Percentiles rank a stretch among this genome's conserved stretches.
These are phyloP conservation scores for Orobanche coerulescens DNA, from an alignment of 257 asterid genomes.

Conservation along the genomic window DNA sequence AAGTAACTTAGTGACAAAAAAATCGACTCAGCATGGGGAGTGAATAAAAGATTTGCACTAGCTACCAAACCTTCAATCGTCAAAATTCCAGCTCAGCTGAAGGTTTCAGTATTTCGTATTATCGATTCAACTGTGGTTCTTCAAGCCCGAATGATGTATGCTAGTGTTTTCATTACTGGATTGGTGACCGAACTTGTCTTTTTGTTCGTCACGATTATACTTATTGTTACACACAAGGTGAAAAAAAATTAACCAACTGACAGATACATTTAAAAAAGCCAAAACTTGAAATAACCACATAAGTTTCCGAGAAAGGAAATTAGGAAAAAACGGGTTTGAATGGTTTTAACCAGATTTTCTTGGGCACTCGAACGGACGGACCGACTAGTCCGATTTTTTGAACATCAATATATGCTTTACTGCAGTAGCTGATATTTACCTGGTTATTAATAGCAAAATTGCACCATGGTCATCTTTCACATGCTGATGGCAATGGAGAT, in stretches of 20 bases:
- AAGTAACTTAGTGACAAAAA: not conserved
- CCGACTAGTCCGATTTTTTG: not conserved
- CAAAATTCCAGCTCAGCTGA: slow-evolving; percentile 5
- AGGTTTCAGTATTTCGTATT: not conserved
- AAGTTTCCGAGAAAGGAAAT: not conserved
- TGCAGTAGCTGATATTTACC: slow-evolving; percentile 20
- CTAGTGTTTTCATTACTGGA: not conserved
- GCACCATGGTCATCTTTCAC: slow-evolving; percentile 88
- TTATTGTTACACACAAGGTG: not conserved
- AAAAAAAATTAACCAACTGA: not conserved
- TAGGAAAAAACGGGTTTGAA: not conserved
- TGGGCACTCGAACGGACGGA: not conserved
- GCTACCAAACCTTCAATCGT: not conserved
- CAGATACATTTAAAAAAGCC: not conserved
- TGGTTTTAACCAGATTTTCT: not conserved
- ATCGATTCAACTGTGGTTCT: not conserved
- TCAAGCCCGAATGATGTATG: not conserved
- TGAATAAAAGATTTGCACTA: not conserved
- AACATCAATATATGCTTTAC: slow-evolving; percentile 10
- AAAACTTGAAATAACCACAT: not conserved
- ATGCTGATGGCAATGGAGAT: slow-evolving; percentile 96
- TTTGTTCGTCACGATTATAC: not conserved
- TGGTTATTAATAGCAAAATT: slow-evolving; percentile 52
- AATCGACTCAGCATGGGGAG: not conserved
- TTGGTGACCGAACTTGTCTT: not conserved